Percentiles rank a stretch among this genome's conserved stretches.
These are phyloP conservation scores for Aspergillus intermedius DNA, from an alignment of 2,329 filamentous ascomycete species.

Conservation along the genomic window DNA sequence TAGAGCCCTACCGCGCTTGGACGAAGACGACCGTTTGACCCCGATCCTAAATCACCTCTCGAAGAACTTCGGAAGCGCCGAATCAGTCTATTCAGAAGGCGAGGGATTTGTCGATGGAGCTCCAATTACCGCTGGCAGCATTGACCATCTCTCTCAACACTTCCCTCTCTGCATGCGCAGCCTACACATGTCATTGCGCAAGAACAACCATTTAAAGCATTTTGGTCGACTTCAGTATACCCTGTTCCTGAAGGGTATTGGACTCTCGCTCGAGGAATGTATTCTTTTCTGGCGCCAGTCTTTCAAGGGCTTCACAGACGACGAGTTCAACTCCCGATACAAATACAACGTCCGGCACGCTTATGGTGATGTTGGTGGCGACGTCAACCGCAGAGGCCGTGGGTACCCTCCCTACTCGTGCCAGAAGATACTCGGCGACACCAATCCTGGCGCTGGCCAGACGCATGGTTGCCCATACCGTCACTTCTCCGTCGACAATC, in stretches of 20 bases:
- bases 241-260: slow-evolving; percentile 93
- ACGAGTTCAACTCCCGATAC: slow-evolving; percentile 96
- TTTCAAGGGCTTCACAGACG: slow-evolving; percentile 84
- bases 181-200: slow-evolving; percentile 75
- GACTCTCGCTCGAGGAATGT: slow-evolving; percentile 83
- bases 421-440: slow-evolving; percentile 88
- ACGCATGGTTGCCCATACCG: slow-evolving; percentile 94
- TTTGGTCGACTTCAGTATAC: slow-evolving; percentile 90
- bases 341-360: slow-evolving; percentile 92
- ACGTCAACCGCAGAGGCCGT: slow-evolving; percentile 75
- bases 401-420: slow-evolving; percentile 91
- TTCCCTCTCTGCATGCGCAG: slow-evolving; percentile 94
- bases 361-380: slow-evolving; percentile 93
- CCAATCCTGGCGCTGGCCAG: slow-evolving; percentile 78
- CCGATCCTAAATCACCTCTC: slow-evolving; percentile 76
- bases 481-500: slow-evolving; percentile 83
- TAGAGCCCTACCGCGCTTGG: slow-evolving; percentile 81
- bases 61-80: slow-evolving; percentile 90
- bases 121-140: slow-evolving; percentile 68
- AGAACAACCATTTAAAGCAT: slow-evolving; percentile 88
- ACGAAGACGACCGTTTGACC: slow-evolving; percentile 87
- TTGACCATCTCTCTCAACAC: slow-evolving; percentile 72
- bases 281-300: slow-evolving; percentile 83
- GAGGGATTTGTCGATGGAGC: slow-evolving; percentile 61
- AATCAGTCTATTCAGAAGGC: slow-evolving; percentile 67